Base-by-base conservation (phyloP, 768 basidiomycete species). In the Boletus edulis region DNA sequence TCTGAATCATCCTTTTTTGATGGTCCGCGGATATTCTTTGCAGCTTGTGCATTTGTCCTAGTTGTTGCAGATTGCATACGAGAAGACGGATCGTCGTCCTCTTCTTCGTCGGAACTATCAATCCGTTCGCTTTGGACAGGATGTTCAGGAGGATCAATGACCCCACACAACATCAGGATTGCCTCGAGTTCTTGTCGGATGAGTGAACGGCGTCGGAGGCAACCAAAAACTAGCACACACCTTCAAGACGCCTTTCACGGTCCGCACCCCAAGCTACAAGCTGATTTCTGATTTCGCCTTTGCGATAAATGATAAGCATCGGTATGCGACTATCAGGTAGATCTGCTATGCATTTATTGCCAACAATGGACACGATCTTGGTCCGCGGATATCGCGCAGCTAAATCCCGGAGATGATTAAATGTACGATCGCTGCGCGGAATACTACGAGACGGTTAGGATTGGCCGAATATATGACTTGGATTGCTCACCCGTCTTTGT, bases 341-440 rank as follows among this genome's bases (percentile, higher is more conserved):
- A 72, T 98, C 88, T n/a, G 91, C 86, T 62, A 99, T 97, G 75
- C 94, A 96, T 71, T 94, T 94, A 73, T 91, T 83, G 37, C 94
- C 94, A 4, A 94, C 84, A 62, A 98, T 98, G 12, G 91, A 93
- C 57, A 98, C 89, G 62, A 99, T 97, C 74, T 98, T 98, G 12
- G 94, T 91, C 45, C 87, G 86, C 3, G 94, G 91, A 69, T 96
- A 88, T 49, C 84, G 82, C n/a, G 76, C 76, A 2, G 97, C 93
- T 6, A 99, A 78, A 1, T 76, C 77, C 5, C 77, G 77, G 27
- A 98, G 72, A 49, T 95, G 86, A 27, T 78, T 73, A 49, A 81
- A 82, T 12, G 95, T 76, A 44, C 86, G 85, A 56, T 93, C 87
- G 52, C 90, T 94, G 51, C 86, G 81, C 17, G 88, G 85, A 34